A percentile compares a stretch with the other conserved stretches of the same genome.
phyloP scores from a whole-genome alignment of 1,284 basidiomycete species.

The Hymenochaete sp. region DNA sequence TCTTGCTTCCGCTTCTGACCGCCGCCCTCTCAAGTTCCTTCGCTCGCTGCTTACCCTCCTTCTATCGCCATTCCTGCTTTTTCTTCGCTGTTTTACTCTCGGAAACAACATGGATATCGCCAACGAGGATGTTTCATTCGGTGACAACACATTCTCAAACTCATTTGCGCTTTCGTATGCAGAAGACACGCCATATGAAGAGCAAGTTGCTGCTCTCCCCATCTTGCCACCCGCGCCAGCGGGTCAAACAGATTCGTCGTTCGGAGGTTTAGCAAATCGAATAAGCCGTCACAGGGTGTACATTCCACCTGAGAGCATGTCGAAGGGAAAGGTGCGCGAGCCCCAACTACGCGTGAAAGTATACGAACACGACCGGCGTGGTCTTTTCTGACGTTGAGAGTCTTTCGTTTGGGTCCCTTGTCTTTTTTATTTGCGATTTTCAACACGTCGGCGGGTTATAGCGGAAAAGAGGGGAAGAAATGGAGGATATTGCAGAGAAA shows the following conservation, averaged over 20 bases:
- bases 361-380: slow-evolving; percentile 9
- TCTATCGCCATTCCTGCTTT: not conserved
- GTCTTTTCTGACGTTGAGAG: slow-evolving; percentile 36
- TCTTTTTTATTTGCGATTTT: slow-evolving; percentile 14
- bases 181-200: slow-evolving; percentile 41
- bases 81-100: not conserved
- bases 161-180: slow-evolving; percentile 40
- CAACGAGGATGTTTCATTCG: slow-evolving; percentile 21
- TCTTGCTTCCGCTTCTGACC: too few relatives aligned
- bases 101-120: slow-evolving; percentile 31
- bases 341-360: slow-evolving; percentile 22
- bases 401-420: slow-evolving; percentile 22
- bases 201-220: slow-evolving; percentile 30
- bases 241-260: too few relatives aligned
- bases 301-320: slow-evolving; percentile 51
- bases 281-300: slow-evolving; percentile 63
- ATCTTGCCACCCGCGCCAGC: slow-evolving; percentile 13
- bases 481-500: slow-evolving; percentile 27
- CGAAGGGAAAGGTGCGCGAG: slow-evolving; percentile 63
- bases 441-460: slow-evolving; percentile 27
- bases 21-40: too few relatives aligned
- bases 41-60: too few relatives aligned
- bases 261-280: slow-evolving; percentile 49
- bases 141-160: slow-evolving; percentile 19
- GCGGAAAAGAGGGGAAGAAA: slow-evolving; percentile 44